Base-by-base conservation (phyloP, 2,329 filamentous ascomycete species). In the Fusarium hainanense region DNA sequence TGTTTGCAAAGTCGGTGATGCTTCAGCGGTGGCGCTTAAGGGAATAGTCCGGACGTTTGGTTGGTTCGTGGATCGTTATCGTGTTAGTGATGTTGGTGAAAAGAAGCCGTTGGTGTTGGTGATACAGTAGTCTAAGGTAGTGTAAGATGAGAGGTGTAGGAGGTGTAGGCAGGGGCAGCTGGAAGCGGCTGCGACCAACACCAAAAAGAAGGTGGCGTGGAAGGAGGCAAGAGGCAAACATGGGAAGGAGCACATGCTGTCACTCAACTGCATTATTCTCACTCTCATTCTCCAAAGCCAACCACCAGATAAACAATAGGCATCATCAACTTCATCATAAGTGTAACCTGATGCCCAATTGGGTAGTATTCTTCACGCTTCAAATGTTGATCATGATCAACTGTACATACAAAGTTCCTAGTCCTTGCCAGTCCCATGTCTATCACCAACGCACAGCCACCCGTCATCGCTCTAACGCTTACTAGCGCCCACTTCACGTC, bases 371-470 rank as follows among this genome's bases (percentile, higher is more conserved):
- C 50, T 28, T 48, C 21, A 44, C 55, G 32, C 25, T 20, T 54
- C 41, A 48, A 48, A 37, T 28, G 25, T 43, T 47, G 20, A 56
- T 52, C 37, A 28, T 54, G 23, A 59, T 49, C 23, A 51, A 27
- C 48, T 47, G 7, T 44, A 44, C 51, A 30, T 30, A 18, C n/a
- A 23, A 21, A 25, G 18, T 20, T 30, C 7, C 32, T 25, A 8
- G n/a, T 18, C 14, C 23, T 41, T 52, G 23, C 28, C 48, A 37
- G 40, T 41, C 59, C 64, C 66, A 52, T 56, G 57, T 51, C 62
- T 43, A 47, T 66, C 48, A 55, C 54, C 37, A 69, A 44, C 43
- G 46, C 67, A 65, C 67, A 64, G 67, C 63, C 67, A 70, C 67
- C 49, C 47, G 48, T 42, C 66, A 44, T 20, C 41, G 41, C 16